Conservation (phyloP, 306 rosid genomes). For the Fragaria ananassa region DNA sequence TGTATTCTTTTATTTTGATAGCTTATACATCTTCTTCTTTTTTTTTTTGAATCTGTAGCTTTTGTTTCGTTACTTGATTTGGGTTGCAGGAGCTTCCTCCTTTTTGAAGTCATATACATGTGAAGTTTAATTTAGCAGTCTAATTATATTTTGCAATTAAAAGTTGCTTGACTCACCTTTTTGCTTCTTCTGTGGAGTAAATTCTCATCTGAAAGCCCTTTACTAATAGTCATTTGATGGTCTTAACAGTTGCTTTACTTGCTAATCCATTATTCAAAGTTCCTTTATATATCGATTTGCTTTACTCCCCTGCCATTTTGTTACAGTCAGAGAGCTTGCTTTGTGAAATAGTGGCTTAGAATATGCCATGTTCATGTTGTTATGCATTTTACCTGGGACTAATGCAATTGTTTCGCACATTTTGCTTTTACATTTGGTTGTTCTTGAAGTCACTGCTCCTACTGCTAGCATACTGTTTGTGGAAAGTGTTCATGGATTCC, state of each 20-base stretch:
- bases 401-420: not conserved
- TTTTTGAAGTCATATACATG: not conserved
- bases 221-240: not conserved
- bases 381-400: not conserved
- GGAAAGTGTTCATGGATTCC: not conserved
- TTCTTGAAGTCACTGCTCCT: not conserved
- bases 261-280: not conserved
- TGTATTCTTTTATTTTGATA: not conserved
- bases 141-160: not conserved
- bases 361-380: not conserved
- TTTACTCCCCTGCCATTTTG: not conserved
- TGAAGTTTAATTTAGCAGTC: not conserved
- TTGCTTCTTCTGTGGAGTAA: not conserved
- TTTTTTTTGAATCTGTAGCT: not conserved
- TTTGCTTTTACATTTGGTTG: not conserved
- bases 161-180: not conserved
- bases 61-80: not conserved
- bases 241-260: not conserved
- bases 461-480: not conserved
- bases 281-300: not conserved
- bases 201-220: not conserved
- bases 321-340: not conserved
- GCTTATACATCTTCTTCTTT: not conserved
- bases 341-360: not conserved
- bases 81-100: not conserved